These are phyloP conservation scores for Thymus mandschuricus DNA, from an alignment of 257 asterid genomes.

Conservation along the genomic window DNA sequence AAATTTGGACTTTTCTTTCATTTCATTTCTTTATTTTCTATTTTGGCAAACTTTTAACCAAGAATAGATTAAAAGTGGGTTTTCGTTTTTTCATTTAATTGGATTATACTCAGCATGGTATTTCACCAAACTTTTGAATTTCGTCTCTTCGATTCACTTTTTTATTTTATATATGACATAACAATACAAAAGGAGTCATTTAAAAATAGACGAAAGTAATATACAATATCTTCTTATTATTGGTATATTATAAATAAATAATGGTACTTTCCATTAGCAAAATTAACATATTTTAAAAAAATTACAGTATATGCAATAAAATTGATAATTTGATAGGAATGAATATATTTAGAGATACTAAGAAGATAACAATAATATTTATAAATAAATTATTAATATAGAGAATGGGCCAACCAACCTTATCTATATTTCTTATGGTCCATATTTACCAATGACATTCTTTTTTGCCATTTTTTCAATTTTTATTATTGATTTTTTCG, in stretches of 20 bases:
- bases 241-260: too few species aligned
- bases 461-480: constrained; percentile 7
- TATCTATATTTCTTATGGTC: constrained; percentile 19
- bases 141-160: too few species aligned
- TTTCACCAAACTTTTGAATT: not conserved
- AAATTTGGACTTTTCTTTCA: not conserved
- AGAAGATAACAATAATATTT: not conserved
- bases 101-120: constrained; percentile 11
- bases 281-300: too few species aligned
- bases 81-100: not conserved
- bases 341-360: not conserved
- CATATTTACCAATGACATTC: not conserved
- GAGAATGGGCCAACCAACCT: constrained; percentile 21
- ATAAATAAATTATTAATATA: not conserved
- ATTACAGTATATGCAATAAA: too few species aligned
- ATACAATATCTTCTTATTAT: too few species aligned
- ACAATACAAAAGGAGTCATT: too few species aligned
- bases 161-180: too few species aligned
- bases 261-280: too few species aligned
- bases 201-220: too few species aligned
- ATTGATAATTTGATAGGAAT: too few species aligned
- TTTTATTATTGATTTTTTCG: not conserved
- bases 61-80: too few species aligned
- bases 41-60: not conserved
- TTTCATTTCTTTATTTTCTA: not conserved